Base-by-base conservation (phyloP, 2,329 filamentous ascomycete genomes). In the Ophiostoma sp. region DNA sequence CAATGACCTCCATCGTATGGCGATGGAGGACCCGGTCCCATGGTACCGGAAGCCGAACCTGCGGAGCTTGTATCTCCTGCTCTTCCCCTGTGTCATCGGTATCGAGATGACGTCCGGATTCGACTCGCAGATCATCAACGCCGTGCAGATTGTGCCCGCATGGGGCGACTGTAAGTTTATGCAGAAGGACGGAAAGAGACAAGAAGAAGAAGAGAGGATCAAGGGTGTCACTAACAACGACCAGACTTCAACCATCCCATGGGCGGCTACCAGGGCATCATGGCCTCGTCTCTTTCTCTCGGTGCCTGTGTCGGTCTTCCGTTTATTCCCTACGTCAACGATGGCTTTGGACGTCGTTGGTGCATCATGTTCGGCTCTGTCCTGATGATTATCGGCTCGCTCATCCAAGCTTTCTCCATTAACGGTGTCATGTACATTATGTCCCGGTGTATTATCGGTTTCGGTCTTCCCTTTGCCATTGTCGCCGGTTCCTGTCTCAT, bases 101-200 rank as follows among this genome's bases (percentile, higher is more conserved):
- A 88, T 90, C 64, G 87, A 90, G 80, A 88, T 88, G 77, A 89
- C 87, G 0, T 88, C 87, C 3, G 87, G 88, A 0, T 90, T 89
- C 76, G 88, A 83, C 76, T 82, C 81, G 12, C 81, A 82, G 76
- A 82, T 83, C 72, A 82, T 83, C 76, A 82, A 83, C 73, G 78
- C 81, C 31, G 80, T 82, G 1, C 81, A 82, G 75, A 75, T 83
- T 3, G 79, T 83, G 2, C 81, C 81, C 0, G 78, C 79, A 1
- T 83, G 81, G 81, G 77, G 76, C 25, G 12, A 76, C 0, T 83
- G 82, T 82, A 76, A 76, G 81, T 78, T 6, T 48, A 19, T 50
- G 36, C 57, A 28, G 15, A 19, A 72, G 25, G 25, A 9, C 1
- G 17, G 50, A 39, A 45, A 45, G 36, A 57, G 55, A 22, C 50